Conservation (phyloP, 768 basidiomycete genomes). For the Leccinum ochraceum region DNA sequence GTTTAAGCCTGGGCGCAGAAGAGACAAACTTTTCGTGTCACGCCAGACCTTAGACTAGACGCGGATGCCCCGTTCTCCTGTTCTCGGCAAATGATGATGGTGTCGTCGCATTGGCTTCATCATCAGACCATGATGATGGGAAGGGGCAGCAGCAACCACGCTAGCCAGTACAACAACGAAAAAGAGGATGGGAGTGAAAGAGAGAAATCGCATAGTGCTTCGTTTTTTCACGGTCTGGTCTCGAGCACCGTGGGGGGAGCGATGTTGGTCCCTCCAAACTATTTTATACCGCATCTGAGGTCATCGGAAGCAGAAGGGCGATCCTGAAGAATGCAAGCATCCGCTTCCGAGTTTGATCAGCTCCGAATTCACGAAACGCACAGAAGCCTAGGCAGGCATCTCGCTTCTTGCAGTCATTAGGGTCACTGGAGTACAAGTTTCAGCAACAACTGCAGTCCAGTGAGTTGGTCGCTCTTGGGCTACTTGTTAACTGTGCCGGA, state of each 20-base stretch:
- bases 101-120: slow-evolving; percentile 2
- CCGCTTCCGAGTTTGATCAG: background rate
- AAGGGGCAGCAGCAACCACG: slow-evolving; percentile 4
- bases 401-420: background rate
- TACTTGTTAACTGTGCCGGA: background rate
- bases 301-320: background rate
- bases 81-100: background rate
- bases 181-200: slow-evolving; percentile 3
- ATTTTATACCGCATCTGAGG: slow-evolving; percentile 8
- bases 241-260: background rate
- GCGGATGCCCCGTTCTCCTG: background rate
- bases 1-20: background rate
- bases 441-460: background rate
- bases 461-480: background rate
- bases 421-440: background rate
- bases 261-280: background rate
- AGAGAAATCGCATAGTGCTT: slow-evolving; percentile 10
- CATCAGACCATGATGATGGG: background rate
- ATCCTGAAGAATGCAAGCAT: background rate
- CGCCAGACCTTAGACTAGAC: background rate
- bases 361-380: slow-evolving; percentile 1
- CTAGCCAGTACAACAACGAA: slow-evolving; percentile 3
- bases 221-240: background rate
- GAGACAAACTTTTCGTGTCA: background rate
- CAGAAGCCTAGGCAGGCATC: background rate